phyloP scores from a whole-genome alignment of 306 rosid genomes.

The Lathyrus sativus region DNA sequence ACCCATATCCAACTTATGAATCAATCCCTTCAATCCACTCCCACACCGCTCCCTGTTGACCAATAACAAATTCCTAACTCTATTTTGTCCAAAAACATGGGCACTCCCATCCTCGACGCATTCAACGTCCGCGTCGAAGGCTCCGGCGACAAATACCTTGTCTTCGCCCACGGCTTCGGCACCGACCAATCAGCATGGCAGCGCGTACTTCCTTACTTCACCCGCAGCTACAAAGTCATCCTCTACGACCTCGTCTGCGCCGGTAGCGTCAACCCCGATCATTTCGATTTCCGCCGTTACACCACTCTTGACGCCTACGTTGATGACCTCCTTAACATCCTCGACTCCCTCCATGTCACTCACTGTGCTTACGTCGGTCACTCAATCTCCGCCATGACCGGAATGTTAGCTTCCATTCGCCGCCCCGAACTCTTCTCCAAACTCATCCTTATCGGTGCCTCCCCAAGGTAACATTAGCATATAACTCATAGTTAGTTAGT shows the following conservation, averaged over 20 bases:
- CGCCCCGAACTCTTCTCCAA: slow-evolving; percentile 86
- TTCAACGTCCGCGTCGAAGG: slow-evolving; percentile 82
- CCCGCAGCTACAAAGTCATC: slow-evolving; percentile 66
- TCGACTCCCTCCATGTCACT: slow-evolving; percentile 60
- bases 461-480: slow-evolving; percentile 59
- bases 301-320: slow-evolving; percentile 84
- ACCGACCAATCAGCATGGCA: slow-evolving; percentile 99
- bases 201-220: slow-evolving; percentile 74
- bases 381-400: slow-evolving; percentile 97
- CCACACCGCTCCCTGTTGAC: neutral
- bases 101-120: slow-evolving; percentile 62
- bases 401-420: slow-evolving; percentile 83
- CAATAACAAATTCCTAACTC: neutral
- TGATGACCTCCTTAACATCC: slow-evolving; percentile 79
- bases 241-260: slow-evolving; percentile 98
- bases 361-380: slow-evolving; percentile 89
- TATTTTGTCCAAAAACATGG: slow-evolving; percentile 33
- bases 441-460: slow-evolving; percentile 90
- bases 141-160: slow-evolving; percentile 65
- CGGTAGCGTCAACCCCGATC: slow-evolving; percentile 97
- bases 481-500: no score
- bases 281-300: slow-evolving; percentile 84
- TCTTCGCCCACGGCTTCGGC: slow-evolving; percentile 86
- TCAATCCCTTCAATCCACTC: neutral
- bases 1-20: neutral